Evolutionary conservation across 2,329 filamentous ascomycete species (phyloP), one percentile per base, ranked within the genome.

Genomic region (Clarireedia paspali): DNA sequence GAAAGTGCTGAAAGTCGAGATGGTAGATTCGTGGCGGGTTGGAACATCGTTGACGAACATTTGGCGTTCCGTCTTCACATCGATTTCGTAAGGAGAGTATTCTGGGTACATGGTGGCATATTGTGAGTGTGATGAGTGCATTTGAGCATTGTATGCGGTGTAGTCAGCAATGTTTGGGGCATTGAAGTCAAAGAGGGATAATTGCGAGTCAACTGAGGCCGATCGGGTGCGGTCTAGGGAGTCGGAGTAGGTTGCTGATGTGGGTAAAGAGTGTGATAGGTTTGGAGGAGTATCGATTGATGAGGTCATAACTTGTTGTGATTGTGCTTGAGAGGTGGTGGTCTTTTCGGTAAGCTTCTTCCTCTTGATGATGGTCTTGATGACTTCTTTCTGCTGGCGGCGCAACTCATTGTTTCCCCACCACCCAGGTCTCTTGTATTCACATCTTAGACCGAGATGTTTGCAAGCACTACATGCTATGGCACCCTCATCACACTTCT

Each of bases 351-450:
- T 85, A 64, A 95, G 80, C 81, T 97, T 97, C 70, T 94, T 97
- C 70, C 87, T 84, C 83, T 96, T 96, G 78, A 99, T 97, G 73
- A 92, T 89, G 73, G 88, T 87, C 80, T 99, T 99, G 79, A 99
- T 95, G 64, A 86, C 77, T 70, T 97, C 94, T 76, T 97, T 99
- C 71, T 96, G 90, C 56, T 85, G 76, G 66, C 87, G 83, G 64
- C 94, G 81, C 68, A 88, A 84, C 61, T 96, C 91, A 68, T 88
- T 88, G 78, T 94, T 96, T 74, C 87, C 88, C 94, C 94, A 99
- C 94, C 94, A 99, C 74, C 89, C 83, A 39, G 94, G 94, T 69
- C 91, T 80, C 79, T 95, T 96, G 77, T 97, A 99, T 77, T 97
- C 91, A 76, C 94, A 99, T 67, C 81, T 79, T 56, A 99, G 80